These are phyloP conservation scores for Ricinus communis DNA, from an alignment of 345 rosid species.

Conservation along the genomic window DNA sequence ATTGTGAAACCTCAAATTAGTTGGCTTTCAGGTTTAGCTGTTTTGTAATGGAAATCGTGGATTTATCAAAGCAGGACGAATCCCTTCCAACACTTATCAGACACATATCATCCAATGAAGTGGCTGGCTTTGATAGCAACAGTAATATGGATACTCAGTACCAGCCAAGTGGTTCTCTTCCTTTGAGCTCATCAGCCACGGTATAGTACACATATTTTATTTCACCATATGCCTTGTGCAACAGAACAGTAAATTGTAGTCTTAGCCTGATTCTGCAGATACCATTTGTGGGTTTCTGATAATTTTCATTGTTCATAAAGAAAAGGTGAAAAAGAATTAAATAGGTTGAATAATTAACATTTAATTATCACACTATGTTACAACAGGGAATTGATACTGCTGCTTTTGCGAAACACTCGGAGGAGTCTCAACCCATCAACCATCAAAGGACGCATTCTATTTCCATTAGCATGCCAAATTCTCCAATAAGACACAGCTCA, in stretches of 20 bases:
- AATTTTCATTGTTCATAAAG: not conserved
- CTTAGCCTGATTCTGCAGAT: not conserved
- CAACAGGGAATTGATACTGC: slow-evolving; percentile 9
- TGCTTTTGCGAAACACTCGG: slow-evolving; percentile 9
- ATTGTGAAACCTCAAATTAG: slow-evolving; percentile 3
- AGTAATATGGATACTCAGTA: not conserved
- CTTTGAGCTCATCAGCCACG: not conserved
- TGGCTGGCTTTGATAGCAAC: slow-evolving; percentile 47
- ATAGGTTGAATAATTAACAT: not conserved
- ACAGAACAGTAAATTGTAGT: not conserved
- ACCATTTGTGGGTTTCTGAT: not conserved
- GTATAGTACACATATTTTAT: not conserved
- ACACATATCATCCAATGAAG: slow-evolving; percentile 44
- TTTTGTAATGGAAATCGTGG: slow-evolving; percentile 34
- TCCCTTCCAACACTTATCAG: slow-evolving; percentile 48
- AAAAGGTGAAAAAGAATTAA: not conserved
- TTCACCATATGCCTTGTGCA: not conserved
- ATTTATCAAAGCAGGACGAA: slow-evolving; percentile 26
- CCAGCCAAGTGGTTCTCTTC: not conserved
- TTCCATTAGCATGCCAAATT: slow-evolving; percentile 70
- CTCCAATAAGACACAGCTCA: slow-evolving; percentile 34
- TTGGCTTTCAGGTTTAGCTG: slow-evolving; percentile 7
- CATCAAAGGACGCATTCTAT: slow-evolving; percentile 41
- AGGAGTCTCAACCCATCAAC: slow-evolving; percentile 17
- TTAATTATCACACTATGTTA: not conserved